Percentiles rank a stretch among this genome's conserved stretches.
phyloP scores from a whole-genome alignment of 1,284 basidiomycete species.

The Malassezia vespertilionis region DNA sequence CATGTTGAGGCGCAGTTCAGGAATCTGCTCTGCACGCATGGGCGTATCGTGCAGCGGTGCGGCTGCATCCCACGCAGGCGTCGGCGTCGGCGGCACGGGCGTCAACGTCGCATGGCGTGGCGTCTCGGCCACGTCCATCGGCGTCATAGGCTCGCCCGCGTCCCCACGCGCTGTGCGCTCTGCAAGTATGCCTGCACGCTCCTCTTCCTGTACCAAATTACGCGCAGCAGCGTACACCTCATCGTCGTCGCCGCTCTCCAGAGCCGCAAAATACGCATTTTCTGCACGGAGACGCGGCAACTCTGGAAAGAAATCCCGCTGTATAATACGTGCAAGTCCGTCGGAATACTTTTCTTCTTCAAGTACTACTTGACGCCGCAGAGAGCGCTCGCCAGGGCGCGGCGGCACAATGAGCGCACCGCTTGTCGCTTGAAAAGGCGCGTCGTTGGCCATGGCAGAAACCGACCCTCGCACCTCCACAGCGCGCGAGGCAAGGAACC shows the following conservation, averaged over 20 bases:
- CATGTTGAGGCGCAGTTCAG: constrained; percentile 16
- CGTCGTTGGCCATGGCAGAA: too few species aligned
- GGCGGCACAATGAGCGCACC: constrained; percentile 7
- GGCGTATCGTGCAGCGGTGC: background rate
- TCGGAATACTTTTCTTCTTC: constrained; percentile 83
- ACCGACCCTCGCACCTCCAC: too few species aligned
- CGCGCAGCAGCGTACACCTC: constrained; percentile 19
- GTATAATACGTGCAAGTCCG: constrained; percentile 83
- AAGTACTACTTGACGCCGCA: constrained; percentile 36
- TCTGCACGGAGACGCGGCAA: constrained; percentile 32
- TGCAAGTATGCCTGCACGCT: constrained; percentile 14
- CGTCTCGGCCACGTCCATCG: constrained; percentile 4
- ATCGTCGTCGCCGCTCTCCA: constrained; percentile 23
- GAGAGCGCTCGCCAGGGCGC: constrained; percentile 21
- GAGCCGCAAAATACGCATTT: constrained; percentile 38
- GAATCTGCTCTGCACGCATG: too few species aligned
- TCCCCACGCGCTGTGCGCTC: constrained; percentile 7
- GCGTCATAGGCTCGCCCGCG: constrained; percentile 1
- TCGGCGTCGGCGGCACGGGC: background rate
- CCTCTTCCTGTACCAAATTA: constrained; percentile 22
- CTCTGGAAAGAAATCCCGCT: constrained; percentile 85
- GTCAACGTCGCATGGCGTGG: background rate
- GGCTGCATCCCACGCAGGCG: constrained; percentile 4
- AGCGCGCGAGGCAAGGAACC: too few species aligned
- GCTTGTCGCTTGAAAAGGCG: too few species aligned